These are phyloP conservation scores for Lojkania enalia DNA, from an alignment of 2,329 filamentous ascomycete species.

Conservation along the genomic window DNA sequence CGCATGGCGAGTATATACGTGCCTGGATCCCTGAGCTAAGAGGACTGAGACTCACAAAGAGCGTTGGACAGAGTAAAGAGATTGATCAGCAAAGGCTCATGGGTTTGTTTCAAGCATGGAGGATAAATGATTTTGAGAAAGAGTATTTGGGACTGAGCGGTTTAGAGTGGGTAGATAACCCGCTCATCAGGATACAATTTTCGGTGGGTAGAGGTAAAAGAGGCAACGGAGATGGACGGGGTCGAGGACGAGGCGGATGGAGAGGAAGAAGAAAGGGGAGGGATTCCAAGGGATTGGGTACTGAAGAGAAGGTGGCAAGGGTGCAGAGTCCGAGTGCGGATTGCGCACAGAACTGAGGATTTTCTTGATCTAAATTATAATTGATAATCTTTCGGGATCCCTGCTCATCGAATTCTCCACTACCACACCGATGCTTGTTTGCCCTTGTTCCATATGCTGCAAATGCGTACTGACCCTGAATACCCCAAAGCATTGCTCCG, in stretches of 20 bases:
- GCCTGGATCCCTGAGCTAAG: slow-evolving; percentile 72
- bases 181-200: slow-evolving; percentile 47
- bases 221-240: slow-evolving; percentile 15
- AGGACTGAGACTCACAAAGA: slow-evolving; percentile 47
- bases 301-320: slow-evolving; percentile 14
- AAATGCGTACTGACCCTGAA: too few species aligned
- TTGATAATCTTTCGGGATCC: too few species aligned
- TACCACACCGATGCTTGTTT: too few species aligned
- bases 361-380: too few species aligned
- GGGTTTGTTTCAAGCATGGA: slow-evolving; percentile 73
- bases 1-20: slow-evolving; percentile 69
- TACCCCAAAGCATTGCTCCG: too few species aligned
- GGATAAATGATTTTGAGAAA: slow-evolving; percentile 62
- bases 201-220: slow-evolving; percentile 38
- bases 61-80: slow-evolving; percentile 19
- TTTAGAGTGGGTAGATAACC: slow-evolving; percentile 67
- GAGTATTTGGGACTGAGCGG: slow-evolving; percentile 59
- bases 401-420: too few species aligned
- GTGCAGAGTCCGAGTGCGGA: slow-evolving; percentile 7
- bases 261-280: slow-evolving; percentile 19
- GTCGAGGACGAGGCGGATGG: slow-evolving; percentile 27
- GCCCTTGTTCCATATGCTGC: too few species aligned
- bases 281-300: slow-evolving; percentile 15
- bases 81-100: slow-evolving; percentile 47
- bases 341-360: too few species aligned